Percentiles rank a stretch among this genome's conserved stretches.
Conservation (phyloP, 495 filamentous ascomycete genomes). For the Articulospora tetracladia region DNA sequence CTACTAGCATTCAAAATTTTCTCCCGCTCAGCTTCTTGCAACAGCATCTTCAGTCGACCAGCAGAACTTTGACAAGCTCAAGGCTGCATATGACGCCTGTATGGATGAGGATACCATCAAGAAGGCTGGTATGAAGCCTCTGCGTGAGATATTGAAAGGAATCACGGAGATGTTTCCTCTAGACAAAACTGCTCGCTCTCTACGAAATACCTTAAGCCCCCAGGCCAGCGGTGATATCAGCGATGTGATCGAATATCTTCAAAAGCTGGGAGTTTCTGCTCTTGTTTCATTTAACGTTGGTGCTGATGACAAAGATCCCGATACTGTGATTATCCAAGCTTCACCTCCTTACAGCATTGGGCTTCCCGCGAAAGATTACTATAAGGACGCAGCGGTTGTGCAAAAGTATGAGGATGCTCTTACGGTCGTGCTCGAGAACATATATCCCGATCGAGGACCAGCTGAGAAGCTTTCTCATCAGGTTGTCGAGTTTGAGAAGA, state of each 20-base stretch:
- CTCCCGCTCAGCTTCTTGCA: constrained; percentile 32
- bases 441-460: constrained; percentile 20
- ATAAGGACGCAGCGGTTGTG: constrained; percentile 52
- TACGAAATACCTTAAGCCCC: constrained; percentile 20
- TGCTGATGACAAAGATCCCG: constrained; percentile 62
- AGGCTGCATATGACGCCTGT: constrained; percentile 60
- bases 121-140: constrained; percentile 48
- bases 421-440: constrained; percentile 28
- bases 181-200: constrained; percentile 21
- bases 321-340: constrained; percentile 54
- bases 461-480: constrained; percentile 19
- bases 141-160: constrained; percentile 44
- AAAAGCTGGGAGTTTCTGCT: constrained; percentile 44
- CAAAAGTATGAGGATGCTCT: constrained; percentile 47
- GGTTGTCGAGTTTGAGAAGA: constrained; percentile 56
- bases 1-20: constrained; percentile 40
- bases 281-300: constrained; percentile 43
- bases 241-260: constrained; percentile 46
- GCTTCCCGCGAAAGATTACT: constrained; percentile 62
- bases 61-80: constrained; percentile 63
- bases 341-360: constrained; percentile 50
- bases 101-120: constrained; percentile 53
- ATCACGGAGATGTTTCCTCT: constrained; percentile 51
- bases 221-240: constrained; percentile 41
- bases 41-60: constrained; percentile 40